phyloP scores from a whole-genome alignment of 805 yeast species.

The Ogataea parapolymorpha region DNA sequence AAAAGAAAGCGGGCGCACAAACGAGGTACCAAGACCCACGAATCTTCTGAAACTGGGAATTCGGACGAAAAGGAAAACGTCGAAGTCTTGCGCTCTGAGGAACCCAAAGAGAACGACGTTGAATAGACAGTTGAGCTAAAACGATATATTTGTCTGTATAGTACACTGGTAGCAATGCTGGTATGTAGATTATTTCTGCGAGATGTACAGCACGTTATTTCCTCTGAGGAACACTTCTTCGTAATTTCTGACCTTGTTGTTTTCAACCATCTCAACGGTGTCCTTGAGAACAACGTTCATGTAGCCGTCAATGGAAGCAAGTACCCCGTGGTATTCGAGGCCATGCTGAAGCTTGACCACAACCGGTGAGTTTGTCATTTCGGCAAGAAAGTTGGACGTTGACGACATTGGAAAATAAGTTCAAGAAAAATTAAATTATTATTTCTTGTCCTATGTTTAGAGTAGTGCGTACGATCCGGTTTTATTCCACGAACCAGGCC shows the following conservation, averaged over 20 bases:
- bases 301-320: constrained; percentile 86
- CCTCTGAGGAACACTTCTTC: constrained; percentile 88
- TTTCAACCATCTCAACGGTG: constrained; percentile 62
- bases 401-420: constrained; percentile 15
- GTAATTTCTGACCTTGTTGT: constrained; percentile 45
- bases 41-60: not conserved
- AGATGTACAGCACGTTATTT: constrained; percentile 63
- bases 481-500: constrained; percentile 6
- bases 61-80: not conserved
- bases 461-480: constrained; percentile 1
- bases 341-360: constrained; percentile 85
- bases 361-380: constrained; percentile 76
- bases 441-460: constrained; percentile 2
- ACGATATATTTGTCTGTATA: not conserved
- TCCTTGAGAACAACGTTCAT: constrained; percentile 90
- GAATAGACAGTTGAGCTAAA: not conserved
- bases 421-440: not conserved
- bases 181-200: constrained; percentile 16
- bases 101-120: constrained; percentile 1
- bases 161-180: not conserved
- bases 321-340: constrained; percentile 69
- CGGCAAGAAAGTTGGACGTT: constrained; percentile 72
- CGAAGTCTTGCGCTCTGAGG: not conserved
- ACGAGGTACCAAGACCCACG: constrained; percentile 7
- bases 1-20: constrained; percentile 24